Conservation (phyloP, 208 protist genomes). For the Crithidia expoeki region DNA sequence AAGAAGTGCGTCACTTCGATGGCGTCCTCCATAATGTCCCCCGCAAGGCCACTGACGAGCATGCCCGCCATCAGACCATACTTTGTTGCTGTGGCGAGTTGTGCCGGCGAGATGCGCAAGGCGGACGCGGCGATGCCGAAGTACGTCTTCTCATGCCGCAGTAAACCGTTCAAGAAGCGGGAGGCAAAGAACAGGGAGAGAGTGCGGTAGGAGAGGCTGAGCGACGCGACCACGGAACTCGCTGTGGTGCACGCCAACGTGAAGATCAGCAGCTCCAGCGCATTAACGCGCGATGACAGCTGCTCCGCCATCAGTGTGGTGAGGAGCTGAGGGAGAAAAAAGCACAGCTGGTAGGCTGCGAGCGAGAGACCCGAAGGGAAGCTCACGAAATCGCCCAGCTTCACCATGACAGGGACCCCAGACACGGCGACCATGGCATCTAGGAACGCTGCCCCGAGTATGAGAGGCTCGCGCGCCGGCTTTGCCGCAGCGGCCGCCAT, state of each 20-base stretch:
- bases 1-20: conserved; percentile 28
- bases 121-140: conserved; percentile 20
- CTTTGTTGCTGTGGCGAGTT: not conserved
- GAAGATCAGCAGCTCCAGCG: conserved; percentile 35
- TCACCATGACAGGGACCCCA: conserved; percentile 38
- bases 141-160: conserved; percentile 60
- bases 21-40: conserved; percentile 31
- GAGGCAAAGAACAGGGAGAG: conserved; percentile 56
- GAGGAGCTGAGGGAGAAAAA: conserved; percentile 59
- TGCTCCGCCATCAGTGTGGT: conserved; percentile 48
- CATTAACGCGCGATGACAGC: conserved; percentile 37
- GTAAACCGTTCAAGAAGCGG: conserved; percentile 57
- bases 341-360: conserved; percentile 53
- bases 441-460: conserved; percentile 28
- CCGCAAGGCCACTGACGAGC: conserved; percentile 32
- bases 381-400: conserved; percentile 33
- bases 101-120: conserved; percentile 9
- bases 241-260: conserved; percentile 46
- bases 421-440: conserved; percentile 43
- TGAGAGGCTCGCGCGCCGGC: conserved; percentile 9
- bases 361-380: conserved; percentile 40
- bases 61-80: conserved; percentile 45
- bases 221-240: conserved; percentile 26
- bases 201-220: conserved; percentile 41
- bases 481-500: not conserved